These are phyloP conservation scores for Xylaria castorea DNA, from an alignment of 495 filamentous ascomycete species.

Conservation along the genomic window DNA sequence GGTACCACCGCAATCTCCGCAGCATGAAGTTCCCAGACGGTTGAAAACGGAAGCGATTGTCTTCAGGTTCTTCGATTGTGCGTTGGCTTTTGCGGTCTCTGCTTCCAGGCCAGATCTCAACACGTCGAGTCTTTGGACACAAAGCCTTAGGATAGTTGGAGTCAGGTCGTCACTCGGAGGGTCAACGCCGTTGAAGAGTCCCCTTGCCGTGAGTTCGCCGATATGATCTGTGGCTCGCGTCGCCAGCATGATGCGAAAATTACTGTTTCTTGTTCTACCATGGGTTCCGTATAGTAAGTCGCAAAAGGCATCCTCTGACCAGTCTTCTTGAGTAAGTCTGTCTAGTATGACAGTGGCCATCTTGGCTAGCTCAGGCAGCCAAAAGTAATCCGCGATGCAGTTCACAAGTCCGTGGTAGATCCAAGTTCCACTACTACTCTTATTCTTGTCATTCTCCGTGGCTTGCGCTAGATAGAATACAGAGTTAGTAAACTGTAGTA, in stretches of 20 bases:
- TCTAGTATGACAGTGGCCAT: neutral
- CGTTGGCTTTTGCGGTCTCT: neutral
- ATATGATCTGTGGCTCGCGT: neutral
- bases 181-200: neutral
- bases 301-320: slow-evolving; percentile 11
- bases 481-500: neutral
- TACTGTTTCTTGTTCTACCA: neutral
- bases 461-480: neutral
- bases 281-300: neutral
- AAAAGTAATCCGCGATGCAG: neutral
- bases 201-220: neutral
- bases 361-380: neutral
- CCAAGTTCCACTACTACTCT: neutral
- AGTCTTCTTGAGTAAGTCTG: neutral
- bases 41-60: neutral
- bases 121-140: neutral
- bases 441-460: neutral
- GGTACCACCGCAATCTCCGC: neutral
- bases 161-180: neutral
- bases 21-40: neutral
- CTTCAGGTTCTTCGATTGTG: neutral
- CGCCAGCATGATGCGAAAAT: neutral
- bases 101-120: neutral
- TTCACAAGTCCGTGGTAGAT: slow-evolving; percentile 8
- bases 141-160: neutral